Conservation (phyloP, 345 rosid genomes). For the Punica granatum region DNA sequence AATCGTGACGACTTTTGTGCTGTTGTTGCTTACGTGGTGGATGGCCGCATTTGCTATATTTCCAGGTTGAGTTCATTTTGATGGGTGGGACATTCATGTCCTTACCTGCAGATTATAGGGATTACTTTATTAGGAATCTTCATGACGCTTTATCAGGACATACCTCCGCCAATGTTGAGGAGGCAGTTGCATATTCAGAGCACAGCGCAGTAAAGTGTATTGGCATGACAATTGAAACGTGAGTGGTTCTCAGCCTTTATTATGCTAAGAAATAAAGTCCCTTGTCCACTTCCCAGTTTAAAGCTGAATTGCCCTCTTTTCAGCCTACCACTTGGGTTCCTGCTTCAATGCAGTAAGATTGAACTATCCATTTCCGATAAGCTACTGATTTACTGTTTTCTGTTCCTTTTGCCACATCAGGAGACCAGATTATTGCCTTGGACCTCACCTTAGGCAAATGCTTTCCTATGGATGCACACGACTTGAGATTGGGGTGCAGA, state of each 20-base stretch:
- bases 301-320: not conserved
- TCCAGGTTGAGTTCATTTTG: conserved; percentile 93
- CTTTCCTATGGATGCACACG: conserved; percentile 93
- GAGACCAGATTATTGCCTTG: conserved; percentile 98
- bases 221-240: conserved; percentile 99
- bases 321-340: not conserved
- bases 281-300: not conserved
- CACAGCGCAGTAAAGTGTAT: conserved; percentile 91
- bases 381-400: conserved; percentile 3
- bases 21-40: not conserved
- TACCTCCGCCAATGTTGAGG: conserved; percentile 88
- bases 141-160: conserved; percentile 98
- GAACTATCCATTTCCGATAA: conserved; percentile 2
- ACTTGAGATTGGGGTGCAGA: conserved; percentile 97
- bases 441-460: conserved; percentile 98
- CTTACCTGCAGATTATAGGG: conserved; percentile 88
- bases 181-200: conserved; percentile 95
- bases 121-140: conserved; percentile 87
- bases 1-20: not conserved
- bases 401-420: conserved; percentile 29
- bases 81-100: conserved; percentile 99
- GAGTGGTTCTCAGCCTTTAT: conserved; percentile 21
- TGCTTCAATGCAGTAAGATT: not conserved
- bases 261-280: no score
- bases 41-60: conserved; percentile 4